These are phyloP conservation scores for Rhodotorula kratochvilovae DNA, from an alignment of 768 basidiomycete genomes.

Conservation along the genomic window DNA sequence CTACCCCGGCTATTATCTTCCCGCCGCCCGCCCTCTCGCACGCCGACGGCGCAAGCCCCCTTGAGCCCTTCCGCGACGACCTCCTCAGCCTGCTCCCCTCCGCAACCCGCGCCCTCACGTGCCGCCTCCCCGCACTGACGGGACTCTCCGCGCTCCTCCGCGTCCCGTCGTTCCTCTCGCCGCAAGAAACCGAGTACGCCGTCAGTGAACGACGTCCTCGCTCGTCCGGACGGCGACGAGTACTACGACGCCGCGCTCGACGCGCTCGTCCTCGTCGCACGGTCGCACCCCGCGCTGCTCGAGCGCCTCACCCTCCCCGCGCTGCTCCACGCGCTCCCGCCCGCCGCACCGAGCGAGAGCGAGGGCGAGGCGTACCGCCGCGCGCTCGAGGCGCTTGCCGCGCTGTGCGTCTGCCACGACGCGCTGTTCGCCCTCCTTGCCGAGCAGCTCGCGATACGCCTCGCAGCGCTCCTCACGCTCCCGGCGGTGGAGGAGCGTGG, in stretches of 20 bases:
- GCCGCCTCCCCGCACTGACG: conserved; percentile 60
- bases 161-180: conserved; percentile 60
- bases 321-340: conserved; percentile 68
- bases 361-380: conserved; percentile 58
- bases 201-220: conserved; percentile 73
- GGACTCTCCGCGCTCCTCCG: conserved; percentile 65
- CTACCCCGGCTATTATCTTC: not conserved
- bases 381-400: conserved; percentile 54
- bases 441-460: conserved; percentile 67
- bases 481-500: conserved; percentile 45
- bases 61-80: conserved; percentile 34
- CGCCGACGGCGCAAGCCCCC: conserved; percentile 6
- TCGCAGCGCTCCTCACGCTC: conserved; percentile 53
- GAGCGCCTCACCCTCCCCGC: conserved; percentile 71
- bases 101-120: conserved; percentile 48
- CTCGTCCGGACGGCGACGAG: conserved; percentile 21
- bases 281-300: conserved; percentile 46
- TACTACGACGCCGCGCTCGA: conserved; percentile 43
- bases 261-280: conserved; percentile 44
- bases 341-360: conserved; percentile 54
- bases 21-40: not conserved
- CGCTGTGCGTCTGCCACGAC: conserved; percentile 59
- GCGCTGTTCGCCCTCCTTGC: conserved; percentile 80
- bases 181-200: conserved; percentile 71
- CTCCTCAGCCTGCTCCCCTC: conserved; percentile 59